Evolutionary conservation across 106 monocot genomes (phyloP).

Genomic region (Alisma plantagoaquatica): DNA sequence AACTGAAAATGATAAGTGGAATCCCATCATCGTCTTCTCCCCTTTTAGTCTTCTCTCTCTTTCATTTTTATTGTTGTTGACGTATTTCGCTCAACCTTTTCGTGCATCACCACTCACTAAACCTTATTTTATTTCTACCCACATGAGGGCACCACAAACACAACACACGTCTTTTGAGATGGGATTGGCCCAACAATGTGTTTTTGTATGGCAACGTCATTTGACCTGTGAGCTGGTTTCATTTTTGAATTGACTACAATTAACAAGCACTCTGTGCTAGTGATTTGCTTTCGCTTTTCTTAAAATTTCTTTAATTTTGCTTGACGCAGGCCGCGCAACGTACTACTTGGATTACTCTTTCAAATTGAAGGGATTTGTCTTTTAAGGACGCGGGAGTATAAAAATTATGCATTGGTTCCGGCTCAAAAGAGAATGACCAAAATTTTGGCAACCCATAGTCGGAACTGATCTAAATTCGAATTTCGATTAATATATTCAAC

Average conservation of each 20-base stretch:
- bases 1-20: background rate
- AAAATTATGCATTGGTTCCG: no score
- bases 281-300: background rate
- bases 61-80: background rate
- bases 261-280: background rate
- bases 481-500: no score
- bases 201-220: no score
- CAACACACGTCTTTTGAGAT: background rate
- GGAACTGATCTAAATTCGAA: no score
- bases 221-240: background rate
- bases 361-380: no score
- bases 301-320: background rate
- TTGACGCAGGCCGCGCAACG: no score
- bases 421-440: no score
- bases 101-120: no score
- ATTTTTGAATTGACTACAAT: background rate
- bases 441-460: no score
- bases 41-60: background rate
- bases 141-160: conserved; percentile 1
- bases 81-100: no score
- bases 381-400: no score
- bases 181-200: background rate
- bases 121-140: background rate
- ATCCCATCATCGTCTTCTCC: background rate
- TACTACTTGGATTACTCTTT: no score